phyloP scores from a whole-genome alignment of 169 alveolate genomes.

The Perkinsus olseni region DNA sequence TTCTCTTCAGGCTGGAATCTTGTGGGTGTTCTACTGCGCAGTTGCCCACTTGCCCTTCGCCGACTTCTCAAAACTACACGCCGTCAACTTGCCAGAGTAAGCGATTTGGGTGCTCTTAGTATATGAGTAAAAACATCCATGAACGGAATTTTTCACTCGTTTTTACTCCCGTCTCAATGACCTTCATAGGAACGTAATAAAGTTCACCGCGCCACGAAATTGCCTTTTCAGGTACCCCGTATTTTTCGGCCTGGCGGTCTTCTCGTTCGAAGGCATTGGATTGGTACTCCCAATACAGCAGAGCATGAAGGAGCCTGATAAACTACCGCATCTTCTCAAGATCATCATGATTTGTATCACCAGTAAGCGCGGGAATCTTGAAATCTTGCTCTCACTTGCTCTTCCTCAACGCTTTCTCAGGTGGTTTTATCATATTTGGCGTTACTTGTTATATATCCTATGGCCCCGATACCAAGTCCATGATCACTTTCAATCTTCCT shows the following conservation, averaged over 20 bases:
- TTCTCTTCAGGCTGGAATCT: neutral
- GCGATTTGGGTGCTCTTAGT: too few species aligned
- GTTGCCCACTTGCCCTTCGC: neutral
- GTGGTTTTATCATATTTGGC: neutral
- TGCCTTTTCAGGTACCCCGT: neutral
- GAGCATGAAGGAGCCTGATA: conserved; percentile 4
- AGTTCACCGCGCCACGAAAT: neutral
- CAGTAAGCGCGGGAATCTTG: neutral
- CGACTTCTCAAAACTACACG: neutral
- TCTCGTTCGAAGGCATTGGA: conserved; percentile 12
- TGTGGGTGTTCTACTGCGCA: neutral
- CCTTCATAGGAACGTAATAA: neutral
- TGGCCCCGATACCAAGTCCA: neutral
- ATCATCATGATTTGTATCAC: neutral
- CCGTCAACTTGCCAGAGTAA: neutral
- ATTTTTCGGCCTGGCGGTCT: conserved; percentile 11
- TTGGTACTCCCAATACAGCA: conserved; percentile 1
- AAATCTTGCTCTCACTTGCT: neutral
- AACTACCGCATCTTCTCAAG: neutral
- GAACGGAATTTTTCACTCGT: neutral
- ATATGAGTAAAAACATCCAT: neutral
- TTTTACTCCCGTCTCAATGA: neutral
- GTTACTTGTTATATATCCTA: neutral
- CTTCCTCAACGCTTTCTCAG: neutral
- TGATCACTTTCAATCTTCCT: conserved; percentile 13